Conservation (phyloP, 2,329 filamentous ascomycete genomes). For the Aureobasidium sp. region DNA sequence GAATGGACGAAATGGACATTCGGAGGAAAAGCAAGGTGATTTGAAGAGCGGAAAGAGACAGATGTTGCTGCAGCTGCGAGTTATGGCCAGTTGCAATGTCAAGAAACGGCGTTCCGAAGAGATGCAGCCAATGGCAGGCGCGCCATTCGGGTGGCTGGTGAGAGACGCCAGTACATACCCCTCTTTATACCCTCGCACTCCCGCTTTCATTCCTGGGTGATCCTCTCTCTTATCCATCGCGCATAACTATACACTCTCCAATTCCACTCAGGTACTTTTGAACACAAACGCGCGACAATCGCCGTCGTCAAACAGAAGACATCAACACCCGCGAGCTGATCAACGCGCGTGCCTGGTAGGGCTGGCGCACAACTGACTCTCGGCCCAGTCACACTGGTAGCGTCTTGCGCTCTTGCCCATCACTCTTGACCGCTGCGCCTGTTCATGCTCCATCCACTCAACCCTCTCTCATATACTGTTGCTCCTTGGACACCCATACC, state of each 20-base stretch:
- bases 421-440: slow-evolving; percentile 7
- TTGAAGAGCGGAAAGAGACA: background rate
- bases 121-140: background rate
- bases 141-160: background rate
- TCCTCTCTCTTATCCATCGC: slow-evolving; percentile 7
- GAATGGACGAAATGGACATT: background rate
- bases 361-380: slow-evolving; percentile 11
- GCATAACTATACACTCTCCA: slow-evolving; percentile 13
- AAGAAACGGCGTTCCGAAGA: background rate
- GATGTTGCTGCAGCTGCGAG: background rate
- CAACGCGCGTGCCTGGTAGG: slow-evolving; percentile 5
- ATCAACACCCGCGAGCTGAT: background rate
- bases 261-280: slow-evolving; percentile 8
- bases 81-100: background rate
- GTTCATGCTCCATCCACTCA: background rate
- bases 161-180: background rate
- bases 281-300: slow-evolving; percentile 10
- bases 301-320: background rate
- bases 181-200: slow-evolving; percentile 8
- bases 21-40: slow-evolving; percentile 2
- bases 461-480: background rate
- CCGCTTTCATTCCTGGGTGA: slow-evolving; percentile 10
- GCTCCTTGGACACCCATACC: background rate
- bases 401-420: slow-evolving; percentile 10
- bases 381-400: slow-evolving; percentile 8